Base-by-base conservation (phyloP, 768 basidiomycete genomes). In the Trametes cubensis region DNA sequence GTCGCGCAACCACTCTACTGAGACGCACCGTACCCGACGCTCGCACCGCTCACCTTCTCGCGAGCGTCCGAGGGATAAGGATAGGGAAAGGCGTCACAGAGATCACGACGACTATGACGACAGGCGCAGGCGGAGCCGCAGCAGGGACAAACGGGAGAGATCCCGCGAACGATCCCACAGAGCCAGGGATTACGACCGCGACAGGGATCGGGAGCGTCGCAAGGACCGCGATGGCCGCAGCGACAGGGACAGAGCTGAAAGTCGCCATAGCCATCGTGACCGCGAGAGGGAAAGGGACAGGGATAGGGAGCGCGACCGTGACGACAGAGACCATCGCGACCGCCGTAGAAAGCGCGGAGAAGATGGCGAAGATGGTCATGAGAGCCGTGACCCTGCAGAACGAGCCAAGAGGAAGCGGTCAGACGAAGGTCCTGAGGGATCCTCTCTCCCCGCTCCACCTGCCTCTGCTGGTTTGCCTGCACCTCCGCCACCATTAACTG, bases 41-140 rank as follows among this genome's bases (percentile, higher is more conserved):
- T 92, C 90, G 49, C 89, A 90, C 68, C 81, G 85, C 63, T 93
- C 92, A 11, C 77, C 76, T 55, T 92, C 91, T 23, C 80, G 83
- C 67, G 89, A 88, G 57, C 78, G 80, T 52, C 78, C 88, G 53
- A 81, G 79, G 67, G 52, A 56, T 15, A 56, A 30, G 23, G 56
- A 59, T 13, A 78, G 80, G 58, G 86, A 86, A 39, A 80, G 78
- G 57, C 80, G 83, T 21, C 79, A 64, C 44, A 46, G 83, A 39
- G 83, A 88, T 4, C 77, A 73, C 52, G 79, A 83, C 47, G 82
- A 85, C 28, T 52, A 63, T 39, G 87, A 84, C 63, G 85, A 82
- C 63, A 82, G 77, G 64, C 81, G 82, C 54, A 87, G 85, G 69
- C 83, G 83, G 41, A 90, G 89, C 67, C 80, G 85, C 53, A 86